Evolutionary conservation across 257 asterid species (phyloP), one percentile per base, ranked within the genome.

Genomic region (Lycium barbarum): DNA sequence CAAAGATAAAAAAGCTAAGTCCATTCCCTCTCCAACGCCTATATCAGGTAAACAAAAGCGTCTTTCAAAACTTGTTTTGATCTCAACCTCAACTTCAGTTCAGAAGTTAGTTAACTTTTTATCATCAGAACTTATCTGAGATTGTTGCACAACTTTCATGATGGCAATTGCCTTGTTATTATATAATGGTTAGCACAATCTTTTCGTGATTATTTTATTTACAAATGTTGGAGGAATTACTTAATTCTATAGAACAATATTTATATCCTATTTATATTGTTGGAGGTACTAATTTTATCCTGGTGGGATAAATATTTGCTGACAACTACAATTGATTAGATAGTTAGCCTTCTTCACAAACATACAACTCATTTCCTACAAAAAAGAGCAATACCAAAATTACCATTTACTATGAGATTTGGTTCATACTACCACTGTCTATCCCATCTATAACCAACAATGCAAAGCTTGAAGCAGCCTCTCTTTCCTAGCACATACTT

Each of bases 11-110:
- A 82, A 85, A 86, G 79, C 85, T 4, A 82, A 87, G 45, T 58
- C 78, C 3, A 89, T 90, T 36, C 92, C 91, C 80, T 84, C 93
- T 55, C 97, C 95, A 49, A 90, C 87, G 82, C 95, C 98, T 40
- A 89, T 92, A 61, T 93, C 98, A 92, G 98, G 98, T 93, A 88
- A 35, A 63, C 10, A n/a, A 13, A 76, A 7, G 20, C 2, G 18
- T 81, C 33, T 8, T 62, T 81, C 59, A 81, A 62, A 62, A 81
- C 18, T 43, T 6, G 15, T 43, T 76, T 15, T 49, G 36, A 22
- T 49, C 14, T 49, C 43, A 49, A 74, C 13, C 62, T 20, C 36
- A 73, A 73, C 59, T 33, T 6, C 51, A 11, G 8, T 40, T 3
- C 45, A 40, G 45, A 40, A 40, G 7, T 55, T 55, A 57, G 61